Evolutionary conservation across 2,329 filamentous ascomycete genomes (phyloP).

Genomic region (Fusarium sp.): DNA sequence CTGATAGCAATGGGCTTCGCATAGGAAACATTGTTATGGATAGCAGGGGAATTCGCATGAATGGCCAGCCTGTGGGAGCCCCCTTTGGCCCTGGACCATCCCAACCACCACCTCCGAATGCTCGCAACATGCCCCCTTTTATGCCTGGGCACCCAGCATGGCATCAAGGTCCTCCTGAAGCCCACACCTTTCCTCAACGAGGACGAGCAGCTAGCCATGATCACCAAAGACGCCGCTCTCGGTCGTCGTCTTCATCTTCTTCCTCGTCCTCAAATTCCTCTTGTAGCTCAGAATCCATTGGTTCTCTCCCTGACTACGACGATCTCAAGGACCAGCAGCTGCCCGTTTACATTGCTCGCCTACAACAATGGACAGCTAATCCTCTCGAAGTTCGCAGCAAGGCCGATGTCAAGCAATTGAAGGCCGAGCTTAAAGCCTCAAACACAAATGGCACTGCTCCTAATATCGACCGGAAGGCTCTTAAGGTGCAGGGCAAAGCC

Average conservation of each 20-base stretch:
- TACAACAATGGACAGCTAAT: constrained; percentile 59
- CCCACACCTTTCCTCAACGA: not conserved
- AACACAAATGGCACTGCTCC: constrained; percentile 31
- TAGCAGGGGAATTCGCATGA: constrained; percentile 49
- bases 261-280: constrained; percentile 45
- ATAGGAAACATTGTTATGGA: constrained; percentile 57
- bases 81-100: not conserved
- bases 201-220: constrained; percentile 22
- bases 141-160: not conserved
- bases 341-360: constrained; percentile 53
- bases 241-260: constrained; percentile 49
- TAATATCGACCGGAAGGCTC: constrained; percentile 42
- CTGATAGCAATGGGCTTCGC: constrained; percentile 56
- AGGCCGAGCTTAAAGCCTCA: constrained; percentile 54
- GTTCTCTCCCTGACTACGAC: constrained; percentile 64
- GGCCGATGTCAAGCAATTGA: constrained; percentile 53
- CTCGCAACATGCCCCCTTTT: constrained; percentile 1
- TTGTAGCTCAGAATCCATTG: constrained; percentile 52
- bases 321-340: constrained; percentile 60
- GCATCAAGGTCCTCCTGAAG: constrained; percentile 10
- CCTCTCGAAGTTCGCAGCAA: constrained; percentile 61
- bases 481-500: constrained; percentile 56
- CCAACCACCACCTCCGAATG: not conserved
- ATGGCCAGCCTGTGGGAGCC: not conserved
- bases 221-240: constrained; percentile 35